These are phyloP conservation scores for Elaeis oleifera DNA, from an alignment of 202 grass and related monocot species.

Conservation along the genomic window DNA sequence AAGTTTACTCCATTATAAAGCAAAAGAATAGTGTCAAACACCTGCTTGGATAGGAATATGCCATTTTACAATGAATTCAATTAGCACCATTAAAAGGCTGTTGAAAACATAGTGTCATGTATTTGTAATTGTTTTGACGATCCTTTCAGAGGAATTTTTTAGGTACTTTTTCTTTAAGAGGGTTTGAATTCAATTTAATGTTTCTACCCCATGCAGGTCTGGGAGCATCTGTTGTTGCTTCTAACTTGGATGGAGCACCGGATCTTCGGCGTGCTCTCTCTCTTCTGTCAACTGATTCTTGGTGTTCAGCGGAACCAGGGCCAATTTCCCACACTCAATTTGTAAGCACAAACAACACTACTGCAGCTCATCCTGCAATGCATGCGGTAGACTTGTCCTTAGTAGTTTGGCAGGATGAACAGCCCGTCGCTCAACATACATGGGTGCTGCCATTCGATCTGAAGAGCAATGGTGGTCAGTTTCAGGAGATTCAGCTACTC, in stretches of 20 bases:
- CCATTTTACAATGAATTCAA: too few relatives aligned
- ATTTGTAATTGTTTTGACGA: too few relatives aligned
- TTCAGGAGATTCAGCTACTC: neutral
- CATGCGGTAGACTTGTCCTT: neutral
- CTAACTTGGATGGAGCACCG: constrained; percentile 13
- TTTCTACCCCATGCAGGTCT: neutral
- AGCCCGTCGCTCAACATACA: neutral
- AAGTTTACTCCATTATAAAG: too few relatives aligned
- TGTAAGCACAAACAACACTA: neutral
- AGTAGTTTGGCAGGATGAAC: neutral
- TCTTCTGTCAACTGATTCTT: constrained; percentile 18
- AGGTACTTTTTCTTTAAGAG: too few relatives aligned
- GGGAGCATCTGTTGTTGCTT: constrained; percentile 6
- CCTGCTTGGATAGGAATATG: too few relatives aligned
- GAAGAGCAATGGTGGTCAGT: neutral
- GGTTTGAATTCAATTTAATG: too few relatives aligned
- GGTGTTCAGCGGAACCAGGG: neutral
- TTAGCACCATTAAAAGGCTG: too few relatives aligned
- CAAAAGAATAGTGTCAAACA: too few relatives aligned
- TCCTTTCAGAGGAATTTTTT: too few relatives aligned
- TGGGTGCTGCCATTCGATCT: neutral
- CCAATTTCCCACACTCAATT: neutral
- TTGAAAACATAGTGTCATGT: too few relatives aligned
- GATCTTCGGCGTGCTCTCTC: constrained; percentile 23
- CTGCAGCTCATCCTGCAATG: neutral